phyloP scores from a whole-genome alignment of 352 stramenopile species.

The Phytophthora vignae region DNA sequence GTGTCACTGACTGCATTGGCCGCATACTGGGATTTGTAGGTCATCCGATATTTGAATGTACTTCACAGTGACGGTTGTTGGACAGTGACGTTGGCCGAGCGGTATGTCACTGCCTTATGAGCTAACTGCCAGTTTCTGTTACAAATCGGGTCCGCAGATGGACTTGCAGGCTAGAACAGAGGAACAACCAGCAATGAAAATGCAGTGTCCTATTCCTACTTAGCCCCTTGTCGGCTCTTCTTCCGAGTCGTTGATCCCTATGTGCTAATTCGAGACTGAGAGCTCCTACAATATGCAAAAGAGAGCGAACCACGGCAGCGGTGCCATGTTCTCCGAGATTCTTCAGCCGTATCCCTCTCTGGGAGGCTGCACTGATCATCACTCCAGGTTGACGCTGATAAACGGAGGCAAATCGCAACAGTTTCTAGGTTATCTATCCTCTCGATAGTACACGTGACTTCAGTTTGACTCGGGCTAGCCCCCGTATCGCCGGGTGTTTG shows the following conservation, averaged over 20 bases:
- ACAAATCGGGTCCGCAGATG: neutral
- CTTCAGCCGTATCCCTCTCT: neutral
- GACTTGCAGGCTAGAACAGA: neutral
- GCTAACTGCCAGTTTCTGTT: neutral
- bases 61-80: too few relatives aligned
- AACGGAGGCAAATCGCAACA: neutral
- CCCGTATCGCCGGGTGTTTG: too few relatives aligned
- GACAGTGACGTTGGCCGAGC: too few relatives aligned
- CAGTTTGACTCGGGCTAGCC: too few relatives aligned
- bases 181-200: neutral
- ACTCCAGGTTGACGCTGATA: neutral
- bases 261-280: neutral
- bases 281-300: neutral
- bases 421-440: too few relatives aligned
- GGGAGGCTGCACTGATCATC: neutral
- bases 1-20: too few relatives aligned
- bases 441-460: too few relatives aligned
- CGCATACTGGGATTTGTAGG: too few relatives aligned
- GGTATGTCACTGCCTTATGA: too few relatives aligned
- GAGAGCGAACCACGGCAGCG: neutral
- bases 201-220: neutral
- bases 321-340: neutral
- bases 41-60: too few relatives aligned
- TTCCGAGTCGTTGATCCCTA: neutral
- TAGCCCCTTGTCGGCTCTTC: neutral